phyloP scores from a whole-genome alignment of 2,329 filamentous ascomycete species.

The Elsinoe fawcettii region DNA sequence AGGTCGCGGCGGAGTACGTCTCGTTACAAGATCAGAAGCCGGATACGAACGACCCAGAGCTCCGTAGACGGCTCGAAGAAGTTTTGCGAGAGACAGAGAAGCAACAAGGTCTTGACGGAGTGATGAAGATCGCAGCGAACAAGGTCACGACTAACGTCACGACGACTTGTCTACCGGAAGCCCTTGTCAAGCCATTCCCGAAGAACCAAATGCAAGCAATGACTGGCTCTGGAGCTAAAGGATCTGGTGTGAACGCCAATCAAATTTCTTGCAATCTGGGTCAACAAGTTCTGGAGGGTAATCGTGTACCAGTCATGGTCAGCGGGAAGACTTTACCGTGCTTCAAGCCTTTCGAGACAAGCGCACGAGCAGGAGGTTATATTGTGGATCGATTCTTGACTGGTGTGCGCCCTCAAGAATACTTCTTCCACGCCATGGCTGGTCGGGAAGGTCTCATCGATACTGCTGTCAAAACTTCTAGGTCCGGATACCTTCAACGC shows the following conservation, averaged over 20 bases:
- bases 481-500: conserved; percentile 91
- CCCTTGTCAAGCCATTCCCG: conserved; percentile 85
- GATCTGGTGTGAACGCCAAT: conserved; percentile 86
- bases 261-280: conserved; percentile 96
- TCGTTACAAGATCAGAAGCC: conserved; percentile 61
- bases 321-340: conserved; percentile 94
- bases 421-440: conserved; percentile 99
- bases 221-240: conserved; percentile 95
- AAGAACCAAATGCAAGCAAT: conserved; percentile 99
- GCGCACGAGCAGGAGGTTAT: conserved; percentile 83
- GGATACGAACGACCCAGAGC: conserved; percentile 58
- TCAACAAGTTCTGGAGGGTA: conserved; percentile 91
- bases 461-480: conserved; percentile 95
- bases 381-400: conserved; percentile 96
- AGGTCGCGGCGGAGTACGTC: conserved; percentile 82
- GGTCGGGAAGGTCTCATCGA: conserved; percentile 97
- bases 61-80: conserved; percentile 73
- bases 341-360: conserved; percentile 85
- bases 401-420: conserved; percentile 92
- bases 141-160: conserved; percentile 73
- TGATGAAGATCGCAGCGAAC: conserved; percentile 66
- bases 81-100: conserved; percentile 87
- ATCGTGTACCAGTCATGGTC: conserved; percentile 93
- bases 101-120: conserved; percentile 78
- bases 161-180: conserved; percentile 66